Conservation (phyloP, 2,329 filamentous ascomycete species). For the Polytolypa hystricis region DNA sequence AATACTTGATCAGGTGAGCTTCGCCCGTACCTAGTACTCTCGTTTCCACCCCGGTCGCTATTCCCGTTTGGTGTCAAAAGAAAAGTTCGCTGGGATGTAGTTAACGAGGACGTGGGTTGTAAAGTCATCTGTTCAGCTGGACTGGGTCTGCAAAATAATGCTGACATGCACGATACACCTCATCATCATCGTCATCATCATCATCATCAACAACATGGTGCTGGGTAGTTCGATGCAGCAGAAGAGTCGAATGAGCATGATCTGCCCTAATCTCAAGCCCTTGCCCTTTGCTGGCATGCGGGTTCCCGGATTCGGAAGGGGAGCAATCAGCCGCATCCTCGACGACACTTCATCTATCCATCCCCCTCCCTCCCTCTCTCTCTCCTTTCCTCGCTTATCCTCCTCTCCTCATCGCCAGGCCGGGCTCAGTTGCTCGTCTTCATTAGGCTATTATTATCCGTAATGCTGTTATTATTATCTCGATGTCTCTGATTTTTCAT, state of each 20-base stretch:
- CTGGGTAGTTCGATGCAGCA: no score
- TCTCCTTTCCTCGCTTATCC: neutral
- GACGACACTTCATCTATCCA: neutral
- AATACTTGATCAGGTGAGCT: neutral
- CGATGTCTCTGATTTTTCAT: neutral
- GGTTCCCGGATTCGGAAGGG: no score
- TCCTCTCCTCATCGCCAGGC: neutral
- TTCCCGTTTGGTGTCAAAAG: no score
- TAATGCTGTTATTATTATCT: neutral
- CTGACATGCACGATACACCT: no score
- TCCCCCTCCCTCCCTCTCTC: neutral
- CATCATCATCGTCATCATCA: no score
- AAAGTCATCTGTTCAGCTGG: no score
- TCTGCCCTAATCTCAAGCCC: slow-evolving; percentile 4
- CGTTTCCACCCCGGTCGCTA: neutral
- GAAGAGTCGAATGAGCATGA: no score
- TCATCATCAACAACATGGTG: no score
- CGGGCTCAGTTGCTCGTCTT: neutral
- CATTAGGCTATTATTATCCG: neutral
- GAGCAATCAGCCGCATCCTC: no score
- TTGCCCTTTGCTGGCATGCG: slow-evolving; percentile 1
- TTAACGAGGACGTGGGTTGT: no score
- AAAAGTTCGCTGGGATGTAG: no score
- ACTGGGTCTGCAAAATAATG: no score
- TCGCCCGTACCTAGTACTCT: neutral